These are phyloP conservation scores for Achaetomiella virescens DNA, from an alignment of 495 filamentous ascomycete genomes.

Conservation along the genomic window DNA sequence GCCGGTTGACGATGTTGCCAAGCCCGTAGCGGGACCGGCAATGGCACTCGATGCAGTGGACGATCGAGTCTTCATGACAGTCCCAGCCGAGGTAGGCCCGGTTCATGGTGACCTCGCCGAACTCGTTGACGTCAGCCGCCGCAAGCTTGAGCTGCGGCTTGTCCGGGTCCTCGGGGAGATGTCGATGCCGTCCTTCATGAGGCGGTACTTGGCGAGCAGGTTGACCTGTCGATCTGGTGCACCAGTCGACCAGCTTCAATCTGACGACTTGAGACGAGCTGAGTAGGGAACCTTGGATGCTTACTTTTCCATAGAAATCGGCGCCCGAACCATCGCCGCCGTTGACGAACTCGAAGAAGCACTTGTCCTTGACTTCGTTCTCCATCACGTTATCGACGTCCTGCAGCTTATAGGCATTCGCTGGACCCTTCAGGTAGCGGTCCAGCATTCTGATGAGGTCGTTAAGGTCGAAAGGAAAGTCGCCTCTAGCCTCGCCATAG, in stretches of 20 bases:
- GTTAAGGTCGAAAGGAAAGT: not conserved
- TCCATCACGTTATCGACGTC: constrained; percentile 13
- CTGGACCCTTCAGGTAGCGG: not conserved
- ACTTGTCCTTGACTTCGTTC: constrained; percentile 16
- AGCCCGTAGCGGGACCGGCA: not conserved
- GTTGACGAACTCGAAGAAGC: constrained; percentile 4
- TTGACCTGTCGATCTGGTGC: constrained; percentile 10
- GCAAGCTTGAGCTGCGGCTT: constrained; percentile 13
- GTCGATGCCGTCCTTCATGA: constrained; percentile 4
- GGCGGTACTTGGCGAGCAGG: constrained; percentile 12
- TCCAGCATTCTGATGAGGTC: constrained; percentile 1
- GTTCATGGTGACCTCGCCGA: not conserved
- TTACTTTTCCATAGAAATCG: constrained; percentile 7
- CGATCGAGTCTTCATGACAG: not conserved
- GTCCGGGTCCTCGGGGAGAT: not conserved
- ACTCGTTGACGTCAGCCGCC: constrained; percentile 1
- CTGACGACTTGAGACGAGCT: not conserved
- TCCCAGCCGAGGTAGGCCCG: constrained; percentile 1
- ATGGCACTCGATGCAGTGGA: constrained; percentile 1
- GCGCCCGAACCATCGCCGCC: not conserved
- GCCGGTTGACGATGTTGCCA: not conserved
- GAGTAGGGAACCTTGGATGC: not conserved
- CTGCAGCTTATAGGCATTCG: not conserved
- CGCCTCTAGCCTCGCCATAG: constrained; percentile 2
- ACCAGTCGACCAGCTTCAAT: not conserved